These are phyloP conservation scores for Clavispora phyllophila DNA, from an alignment of 805 yeast genomes.

Conservation along the genomic window DNA sequence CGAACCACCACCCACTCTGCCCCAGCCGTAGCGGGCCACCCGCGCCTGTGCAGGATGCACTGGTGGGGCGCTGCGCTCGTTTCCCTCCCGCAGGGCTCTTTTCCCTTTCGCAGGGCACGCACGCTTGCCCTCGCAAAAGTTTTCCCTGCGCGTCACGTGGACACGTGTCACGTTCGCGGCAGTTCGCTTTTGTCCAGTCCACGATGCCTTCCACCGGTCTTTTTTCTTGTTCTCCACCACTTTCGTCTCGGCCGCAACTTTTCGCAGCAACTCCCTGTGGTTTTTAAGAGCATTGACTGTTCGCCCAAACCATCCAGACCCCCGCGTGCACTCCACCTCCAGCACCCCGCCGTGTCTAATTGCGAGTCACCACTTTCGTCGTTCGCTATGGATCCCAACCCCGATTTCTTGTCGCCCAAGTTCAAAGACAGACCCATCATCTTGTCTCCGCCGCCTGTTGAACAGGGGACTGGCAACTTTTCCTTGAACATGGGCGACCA, in stretches of 20 bases:
- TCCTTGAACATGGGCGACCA: conserved; percentile 2
- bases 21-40: too few species aligned
- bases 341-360: background rate
- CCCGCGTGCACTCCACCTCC: background rate
- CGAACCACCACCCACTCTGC: too few species aligned
- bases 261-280: background rate
- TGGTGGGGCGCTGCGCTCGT: too few species aligned
- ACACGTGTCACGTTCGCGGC: background rate
- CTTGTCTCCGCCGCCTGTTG: conserved; percentile 40
- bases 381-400: conserved; percentile 1
- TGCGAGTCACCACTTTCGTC: conserved; percentile 4
- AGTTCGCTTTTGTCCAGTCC: background rate
- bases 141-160: conserved; percentile 2
- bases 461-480: conserved; percentile 11
- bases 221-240: background rate
- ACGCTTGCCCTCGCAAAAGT: background rate
- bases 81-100: too few species aligned
- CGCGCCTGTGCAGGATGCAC: too few species aligned
- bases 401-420: conserved; percentile 5
- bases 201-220: background rate
- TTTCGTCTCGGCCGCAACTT: background rate
- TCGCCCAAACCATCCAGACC: background rate
- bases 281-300: conserved; percentile 1
- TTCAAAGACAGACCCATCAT: conserved; percentile 33
- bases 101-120: background rate